Base-by-base conservation (phyloP, 768 basidiomycete species). In the Pleurotus giganteus region DNA sequence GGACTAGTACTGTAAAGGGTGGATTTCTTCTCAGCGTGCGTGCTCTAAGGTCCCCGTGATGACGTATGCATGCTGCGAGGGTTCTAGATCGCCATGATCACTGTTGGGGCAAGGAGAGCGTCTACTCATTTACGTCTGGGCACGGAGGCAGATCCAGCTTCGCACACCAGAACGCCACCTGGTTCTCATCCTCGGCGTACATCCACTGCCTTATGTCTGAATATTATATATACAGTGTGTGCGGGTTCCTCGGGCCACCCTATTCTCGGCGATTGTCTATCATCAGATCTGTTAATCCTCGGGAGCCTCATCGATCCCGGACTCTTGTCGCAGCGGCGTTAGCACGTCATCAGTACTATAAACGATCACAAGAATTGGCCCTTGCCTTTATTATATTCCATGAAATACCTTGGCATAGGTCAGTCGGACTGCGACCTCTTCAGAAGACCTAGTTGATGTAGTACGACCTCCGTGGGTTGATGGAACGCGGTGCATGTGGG, bases 181-280 rank as follows among this genome's bases (percentile, higher is more conserved):
- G 19, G 6, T 50, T 50, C 49, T 37, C 43, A 23, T 37, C 49
- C 49, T 50, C 49, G 49, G 49, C 49, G 28, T 28, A 15, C 19
- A 45, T 45, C 15, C 24, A 15, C 15, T 45, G 44, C 44, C 29
- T 12, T 32, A 26, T 27, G n/a, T 27, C 46, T 27, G 13, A 27
- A 23, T 27, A 21, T 27, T 9, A 11, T 27, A 45, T 23, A 27
- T 7, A 45, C 21, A 21, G 24, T 12, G 8, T 15, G 27, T 37
- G 49, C 49, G 49, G 34, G 19, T 26, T 50, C 49, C 49, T 50
- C 49, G 49, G 49, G 49, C 34, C 49, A 50, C 43, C 21, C 31
- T 50, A 15, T 32, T 50, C 49, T 50, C 49, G 49, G 49, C 34
- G 49, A 50, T 50, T 50, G 34, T 50, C 34, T 50, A 50, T 50